Percentiles rank a stretch among this genome's conserved stretches.
Evolutionary conservation across 148 eudicot species (phyloP).

Genomic region (Polygonum maritimum): DNA sequence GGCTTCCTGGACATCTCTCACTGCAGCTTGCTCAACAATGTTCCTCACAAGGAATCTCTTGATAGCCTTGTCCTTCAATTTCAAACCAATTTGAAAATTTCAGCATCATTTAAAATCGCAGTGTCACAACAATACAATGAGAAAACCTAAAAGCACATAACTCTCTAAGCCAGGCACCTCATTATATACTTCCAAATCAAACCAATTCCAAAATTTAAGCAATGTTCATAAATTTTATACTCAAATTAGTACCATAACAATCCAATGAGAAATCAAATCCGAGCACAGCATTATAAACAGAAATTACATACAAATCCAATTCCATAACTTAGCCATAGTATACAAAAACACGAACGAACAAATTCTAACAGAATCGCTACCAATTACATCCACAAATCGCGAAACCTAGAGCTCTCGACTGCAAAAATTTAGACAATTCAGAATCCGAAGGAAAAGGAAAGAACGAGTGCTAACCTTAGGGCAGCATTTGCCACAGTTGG

Average conservation of each 20-base stretch:
- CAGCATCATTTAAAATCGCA: not conserved
- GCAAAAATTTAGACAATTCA: not conserved
- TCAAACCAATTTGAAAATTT: not conserved
- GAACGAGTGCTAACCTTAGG: constrained; percentile 8
- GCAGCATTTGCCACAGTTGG: constrained; percentile 27
- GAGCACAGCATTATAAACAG: not conserved
- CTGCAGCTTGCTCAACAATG: constrained; percentile 47
- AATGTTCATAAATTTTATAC: no score
- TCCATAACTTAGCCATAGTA: not conserved
- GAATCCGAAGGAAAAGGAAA: not conserved
- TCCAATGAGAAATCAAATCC: not conserved
- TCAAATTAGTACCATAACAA: no score
- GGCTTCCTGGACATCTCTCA: constrained; percentile 42
- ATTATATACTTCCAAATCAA: no score
- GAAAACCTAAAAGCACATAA: not conserved
- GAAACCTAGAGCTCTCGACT: not conserved
- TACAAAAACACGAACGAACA: not conserved
- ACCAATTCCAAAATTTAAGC: no score
- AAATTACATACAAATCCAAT: not conserved
- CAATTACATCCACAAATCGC: not conserved
- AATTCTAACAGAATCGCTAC: not conserved
- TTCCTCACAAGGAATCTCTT: constrained; percentile 45
- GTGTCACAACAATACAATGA: not conserved
- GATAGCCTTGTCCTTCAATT: constrained; percentile 33
- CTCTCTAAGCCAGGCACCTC: no score